Percentiles rank a stretch among this genome's conserved stretches.
These are phyloP conservation scores for Eimeria zaria DNA, from an alignment of 169 alveolate genomes.

Conservation along the genomic window DNA sequence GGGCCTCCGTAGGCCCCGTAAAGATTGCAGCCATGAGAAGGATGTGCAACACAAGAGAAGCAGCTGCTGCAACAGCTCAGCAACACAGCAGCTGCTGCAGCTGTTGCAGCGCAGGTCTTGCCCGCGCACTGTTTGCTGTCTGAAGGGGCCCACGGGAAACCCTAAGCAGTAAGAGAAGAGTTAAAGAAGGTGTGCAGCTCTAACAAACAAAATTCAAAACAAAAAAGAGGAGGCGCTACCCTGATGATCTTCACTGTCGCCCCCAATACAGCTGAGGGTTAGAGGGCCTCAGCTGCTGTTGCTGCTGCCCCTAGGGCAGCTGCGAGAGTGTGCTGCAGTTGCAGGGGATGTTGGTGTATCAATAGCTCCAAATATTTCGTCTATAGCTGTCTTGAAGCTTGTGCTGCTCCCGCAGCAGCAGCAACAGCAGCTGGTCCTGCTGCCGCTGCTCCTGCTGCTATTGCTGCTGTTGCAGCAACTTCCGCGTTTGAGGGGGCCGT, in stretches of 20 bases:
- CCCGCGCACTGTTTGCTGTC: neutral
- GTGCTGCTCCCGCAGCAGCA: conserved; percentile 34
- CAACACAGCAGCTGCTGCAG: conserved; percentile 1
- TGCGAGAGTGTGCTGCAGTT: conserved; percentile 14
- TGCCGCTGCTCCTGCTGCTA: conserved; percentile 21
- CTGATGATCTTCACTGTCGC: neutral
- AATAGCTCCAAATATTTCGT: conserved; percentile 26
- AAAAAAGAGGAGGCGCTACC: neutral
- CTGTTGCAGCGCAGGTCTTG: neutral
- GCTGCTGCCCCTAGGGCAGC: conserved; percentile 31
- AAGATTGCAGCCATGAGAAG: conserved; percentile 21
- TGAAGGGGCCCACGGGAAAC: neutral
- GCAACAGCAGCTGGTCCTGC: conserved; percentile 65
- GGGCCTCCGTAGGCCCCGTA: conserved; percentile 9
- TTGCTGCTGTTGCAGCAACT: conserved; percentile 43
- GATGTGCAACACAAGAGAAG: neutral
- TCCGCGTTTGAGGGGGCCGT: conserved; percentile 40
- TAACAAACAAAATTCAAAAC: neutral
- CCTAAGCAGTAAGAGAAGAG: neutral
- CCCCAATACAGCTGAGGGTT: conserved; percentile 8
- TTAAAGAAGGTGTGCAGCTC: neutral
- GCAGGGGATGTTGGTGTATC: conserved; percentile 7
- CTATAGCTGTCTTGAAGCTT: conserved; percentile 9
- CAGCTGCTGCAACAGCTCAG: conserved; percentile 1
- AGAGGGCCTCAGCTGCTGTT: conserved; percentile 62